A percentile compares a stretch with the other conserved stretches of the same genome.
Conservation (phyloP, 305 asterid species). For the Fraxinus paxiana region DNA sequence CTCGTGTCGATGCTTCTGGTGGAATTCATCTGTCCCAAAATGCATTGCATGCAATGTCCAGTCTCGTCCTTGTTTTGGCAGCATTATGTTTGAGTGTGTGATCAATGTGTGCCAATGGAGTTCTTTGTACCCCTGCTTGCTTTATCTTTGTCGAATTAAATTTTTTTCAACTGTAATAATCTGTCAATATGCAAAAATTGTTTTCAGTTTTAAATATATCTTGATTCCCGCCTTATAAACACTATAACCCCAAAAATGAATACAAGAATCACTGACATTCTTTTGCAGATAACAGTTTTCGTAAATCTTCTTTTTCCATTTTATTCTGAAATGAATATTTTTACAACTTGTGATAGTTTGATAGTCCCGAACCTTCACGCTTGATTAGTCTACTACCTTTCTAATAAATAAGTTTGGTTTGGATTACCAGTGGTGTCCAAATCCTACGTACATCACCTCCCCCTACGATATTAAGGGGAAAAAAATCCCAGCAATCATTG, state of each 20-base stretch:
- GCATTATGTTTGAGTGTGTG: constrained; percentile 15
- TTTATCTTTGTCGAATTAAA: background rate
- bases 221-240: too few relatives aligned
- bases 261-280: too few relatives aligned
- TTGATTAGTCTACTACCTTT: background rate
- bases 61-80: constrained; percentile 7
- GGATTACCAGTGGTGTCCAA: background rate
- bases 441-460: background rate
- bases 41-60: constrained; percentile 14
- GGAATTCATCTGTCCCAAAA: constrained; percentile 9
- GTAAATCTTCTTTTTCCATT: background rate
- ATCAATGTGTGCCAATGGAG: background rate
- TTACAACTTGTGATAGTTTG: background rate
- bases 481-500: too few relatives aligned
- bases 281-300: background rate
- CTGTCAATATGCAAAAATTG: background rate
- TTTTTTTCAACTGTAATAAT: constrained; percentile 11
- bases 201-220: too few relatives aligned
- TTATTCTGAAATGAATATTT: background rate
- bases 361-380: too few relatives aligned
- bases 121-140: constrained; percentile 6
- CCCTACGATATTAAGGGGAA: too few relatives aligned
- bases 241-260: too few relatives aligned
- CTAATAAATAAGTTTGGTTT: too few relatives aligned
- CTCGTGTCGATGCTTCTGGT: constrained; percentile 34